Conservation (phyloP, 768 basidiomycete genomes). For the Tricholoma bakamatsutake region DNA sequence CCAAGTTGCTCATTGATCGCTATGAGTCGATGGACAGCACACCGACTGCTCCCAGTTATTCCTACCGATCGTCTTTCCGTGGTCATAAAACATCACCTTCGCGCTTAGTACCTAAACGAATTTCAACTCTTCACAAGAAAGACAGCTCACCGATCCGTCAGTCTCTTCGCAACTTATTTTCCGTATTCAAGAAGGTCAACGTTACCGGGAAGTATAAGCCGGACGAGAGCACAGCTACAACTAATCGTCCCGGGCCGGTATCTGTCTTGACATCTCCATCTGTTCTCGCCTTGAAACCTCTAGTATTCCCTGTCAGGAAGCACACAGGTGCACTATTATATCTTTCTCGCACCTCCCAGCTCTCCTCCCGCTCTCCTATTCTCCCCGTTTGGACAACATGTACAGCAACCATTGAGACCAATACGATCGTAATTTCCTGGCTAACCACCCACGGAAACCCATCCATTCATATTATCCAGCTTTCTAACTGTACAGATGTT, state of each 20-base stretch:
- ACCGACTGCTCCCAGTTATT: neutral
- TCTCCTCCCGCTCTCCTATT: slow-evolving; percentile 16
- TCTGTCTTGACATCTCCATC: slow-evolving; percentile 1
- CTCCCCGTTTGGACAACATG: slow-evolving; percentile 48
- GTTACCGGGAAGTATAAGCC: slow-evolving; percentile 19
- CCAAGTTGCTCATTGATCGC: slow-evolving; percentile 47
- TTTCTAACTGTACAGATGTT: slow-evolving; percentile 55
- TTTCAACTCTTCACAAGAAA: slow-evolving; percentile 22
- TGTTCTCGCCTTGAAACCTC: slow-evolving; percentile 7
- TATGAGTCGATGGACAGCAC: slow-evolving; percentile 40
- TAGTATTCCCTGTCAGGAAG: slow-evolving; percentile 7
- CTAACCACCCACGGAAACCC: slow-evolving; percentile 32
- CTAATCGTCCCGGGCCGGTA: slow-evolving; percentile 15
- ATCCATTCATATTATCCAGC: slow-evolving; percentile 35
- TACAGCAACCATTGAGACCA: slow-evolving; percentile 25
- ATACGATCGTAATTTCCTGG: slow-evolving; percentile 43
- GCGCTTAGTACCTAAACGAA: neutral
- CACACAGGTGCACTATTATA: slow-evolving; percentile 41
- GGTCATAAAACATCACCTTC: neutral
- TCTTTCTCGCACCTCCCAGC: slow-evolving; percentile 29
- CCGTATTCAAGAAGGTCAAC: slow-evolving; percentile 49
- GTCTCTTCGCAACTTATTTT: slow-evolving; percentile 58
- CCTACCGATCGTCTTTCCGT: neutral
- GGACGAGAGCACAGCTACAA: slow-evolving; percentile 12
- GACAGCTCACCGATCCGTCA: slow-evolving; percentile 57